A percentile compares a stretch with the other conserved stretches of the same genome.
Evolutionary conservation across 495 filamentous ascomycete species (phyloP).

Genomic region (Choiromyces venosus): DNA sequence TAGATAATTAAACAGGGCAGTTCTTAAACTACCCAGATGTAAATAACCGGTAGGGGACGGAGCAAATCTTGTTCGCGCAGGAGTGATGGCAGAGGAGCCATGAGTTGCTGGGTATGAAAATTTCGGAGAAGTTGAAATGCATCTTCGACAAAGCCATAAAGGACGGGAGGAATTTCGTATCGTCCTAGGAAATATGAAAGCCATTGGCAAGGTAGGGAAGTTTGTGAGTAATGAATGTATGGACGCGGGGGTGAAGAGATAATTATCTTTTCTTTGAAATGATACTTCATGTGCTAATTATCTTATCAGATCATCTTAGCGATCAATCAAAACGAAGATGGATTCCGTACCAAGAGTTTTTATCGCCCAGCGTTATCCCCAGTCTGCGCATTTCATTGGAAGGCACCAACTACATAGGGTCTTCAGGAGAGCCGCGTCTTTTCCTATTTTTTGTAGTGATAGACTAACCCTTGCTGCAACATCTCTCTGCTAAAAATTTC

Average conservation of each 20-base stretch:
- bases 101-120: background rate
- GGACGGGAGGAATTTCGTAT: background rate
- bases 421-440: background rate
- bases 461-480: background rate
- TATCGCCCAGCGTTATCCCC: background rate
- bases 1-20: slow-evolving; percentile 87
- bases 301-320: background rate
- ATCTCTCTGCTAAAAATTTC: background rate
- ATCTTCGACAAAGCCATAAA: slow-evolving; percentile 15
- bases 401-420: background rate
- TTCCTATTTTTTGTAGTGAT: background rate
- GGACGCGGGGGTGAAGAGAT: background rate
- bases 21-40: slow-evolving; percentile 84
- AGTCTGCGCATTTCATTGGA: background rate
- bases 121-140: slow-evolving; percentile 10
- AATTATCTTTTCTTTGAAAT: background rate
- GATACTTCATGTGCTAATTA: background rate
- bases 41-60: slow-evolving; percentile 92
- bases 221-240: background rate
- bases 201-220: background rate
- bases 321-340: background rate
- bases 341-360: background rate
- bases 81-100: slow-evolving; percentile 39
- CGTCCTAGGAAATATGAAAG: background rate
- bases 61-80: slow-evolving; percentile 87